Conservation (phyloP, 306 rosid species). For the Rosa persica region DNA sequence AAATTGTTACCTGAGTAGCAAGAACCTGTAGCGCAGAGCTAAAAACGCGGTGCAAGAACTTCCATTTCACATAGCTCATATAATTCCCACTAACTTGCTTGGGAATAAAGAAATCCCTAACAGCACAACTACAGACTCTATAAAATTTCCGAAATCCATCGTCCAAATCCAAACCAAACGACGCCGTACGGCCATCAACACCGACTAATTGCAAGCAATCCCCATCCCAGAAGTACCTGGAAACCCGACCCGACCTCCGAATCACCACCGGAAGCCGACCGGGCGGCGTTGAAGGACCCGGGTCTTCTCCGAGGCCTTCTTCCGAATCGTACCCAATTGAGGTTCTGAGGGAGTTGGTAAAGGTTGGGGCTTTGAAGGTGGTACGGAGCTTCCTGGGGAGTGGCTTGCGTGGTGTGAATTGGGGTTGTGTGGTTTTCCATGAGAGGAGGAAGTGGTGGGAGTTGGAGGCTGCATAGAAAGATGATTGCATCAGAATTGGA, state of each 20-base stretch:
- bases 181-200: constrained; percentile 44
- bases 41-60: constrained; percentile 84
- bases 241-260: constrained; percentile 55
- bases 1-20: constrained; percentile 69
- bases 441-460: constrained; percentile 30
- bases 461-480: constrained; percentile 39
- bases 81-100: constrained; percentile 56
- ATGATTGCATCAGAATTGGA: constrained; percentile 59
- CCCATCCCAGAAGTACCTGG: constrained; percentile 79
- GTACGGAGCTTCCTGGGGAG: constrained; percentile 25
- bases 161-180: constrained; percentile 29
- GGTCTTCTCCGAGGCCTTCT: constrained; percentile 38
- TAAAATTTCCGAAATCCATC: constrained; percentile 41
- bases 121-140: constrained; percentile 32
- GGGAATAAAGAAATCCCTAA: constrained; percentile 67
- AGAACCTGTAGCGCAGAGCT: constrained; percentile 91
- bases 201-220: constrained; percentile 48
- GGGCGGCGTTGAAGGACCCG: constrained; percentile 21
- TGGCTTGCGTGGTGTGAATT: constrained; percentile 3
- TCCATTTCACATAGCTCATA: constrained; percentile 75
- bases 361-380: constrained; percentile 22
- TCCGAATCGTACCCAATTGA: constrained; percentile 50
- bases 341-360: constrained; percentile 46
- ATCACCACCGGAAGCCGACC: constrained; percentile 62
- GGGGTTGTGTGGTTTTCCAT: constrained; percentile 45